Percentiles rank a stretch among this genome's conserved stretches.
phyloP scores from a whole-genome alignment of 1,284 basidiomycete species.

The Fomitopsis betulina region DNA sequence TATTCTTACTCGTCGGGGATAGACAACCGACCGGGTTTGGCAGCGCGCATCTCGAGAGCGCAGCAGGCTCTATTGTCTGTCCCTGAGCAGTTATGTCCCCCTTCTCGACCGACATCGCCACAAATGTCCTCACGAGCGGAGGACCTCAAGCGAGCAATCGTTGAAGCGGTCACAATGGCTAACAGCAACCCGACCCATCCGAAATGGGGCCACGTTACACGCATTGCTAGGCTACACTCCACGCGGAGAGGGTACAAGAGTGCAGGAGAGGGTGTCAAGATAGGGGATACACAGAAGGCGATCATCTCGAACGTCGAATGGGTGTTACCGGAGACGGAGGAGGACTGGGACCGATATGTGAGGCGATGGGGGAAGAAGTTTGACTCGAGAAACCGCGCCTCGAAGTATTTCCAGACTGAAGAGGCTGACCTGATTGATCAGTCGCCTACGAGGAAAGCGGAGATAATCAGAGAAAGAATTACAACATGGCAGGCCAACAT shows the following conservation, averaged over 20 bases:
- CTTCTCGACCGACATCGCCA: slow-evolving; percentile 18
- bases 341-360: slow-evolving; percentile 23
- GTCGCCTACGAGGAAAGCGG: slow-evolving; percentile 13
- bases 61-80: slow-evolving; percentile 11
- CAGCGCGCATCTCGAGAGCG: slow-evolving; percentile 13
- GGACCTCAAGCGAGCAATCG: slow-evolving; percentile 10
- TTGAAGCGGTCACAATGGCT: slow-evolving; percentile 15
- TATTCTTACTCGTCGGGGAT: slow-evolving; percentile 2
- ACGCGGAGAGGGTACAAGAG: slow-evolving; percentile 22
- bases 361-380: slow-evolving; percentile 20
- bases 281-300: slow-evolving; percentile 18
- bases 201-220: slow-evolving; percentile 25
- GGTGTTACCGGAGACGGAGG: slow-evolving; percentile 23
- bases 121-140: slow-evolving; percentile 8
- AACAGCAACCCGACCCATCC: slow-evolving; percentile 20
- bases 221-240: slow-evolving; percentile 17
- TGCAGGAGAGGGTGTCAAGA: slow-evolving; percentile 16
- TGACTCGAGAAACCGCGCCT: slow-evolving; percentile 7
- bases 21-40: not conserved
- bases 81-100: slow-evolving; percentile 15
- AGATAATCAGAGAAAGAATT: slow-evolving; percentile 21
- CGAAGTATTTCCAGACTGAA: slow-evolving; percentile 19
- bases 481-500: slow-evolving; percentile 25
- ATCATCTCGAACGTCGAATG: slow-evolving; percentile 16
- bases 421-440: not conserved